phyloP scores from a whole-genome alignment of 768 basidiomycete species.

The Boletus subparvulus region DNA sequence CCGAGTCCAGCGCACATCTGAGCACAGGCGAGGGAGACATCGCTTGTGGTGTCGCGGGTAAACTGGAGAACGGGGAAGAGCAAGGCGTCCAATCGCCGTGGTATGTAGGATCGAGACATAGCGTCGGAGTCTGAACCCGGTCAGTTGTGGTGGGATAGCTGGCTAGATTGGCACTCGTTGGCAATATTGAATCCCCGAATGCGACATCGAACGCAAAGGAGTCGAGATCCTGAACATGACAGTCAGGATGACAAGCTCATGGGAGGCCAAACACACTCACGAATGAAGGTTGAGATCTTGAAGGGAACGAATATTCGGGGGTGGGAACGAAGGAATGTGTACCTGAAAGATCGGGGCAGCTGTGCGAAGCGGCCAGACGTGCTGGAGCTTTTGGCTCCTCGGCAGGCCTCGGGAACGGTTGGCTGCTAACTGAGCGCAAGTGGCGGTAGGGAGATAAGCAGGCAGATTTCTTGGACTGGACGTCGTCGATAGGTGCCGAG shows the following conservation, averaged over 20 bases:
- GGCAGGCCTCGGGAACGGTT: conserved; percentile 13
- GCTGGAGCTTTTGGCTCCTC: conserved; percentile 2
- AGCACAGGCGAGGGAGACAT: conserved; percentile 31
- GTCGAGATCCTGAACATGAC: conserved; percentile 26
- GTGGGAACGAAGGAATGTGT: conserved; percentile 36
- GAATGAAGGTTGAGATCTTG: conserved; percentile 47
- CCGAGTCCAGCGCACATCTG: conserved; percentile 23
- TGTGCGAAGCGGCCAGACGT: conserved; percentile 15
- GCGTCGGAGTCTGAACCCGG: conserved; percentile 30
- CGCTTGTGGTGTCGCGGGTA: conserved; percentile 43
- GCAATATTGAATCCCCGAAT: conserved; percentile 31
- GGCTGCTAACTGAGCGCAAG: conserved; percentile 26
- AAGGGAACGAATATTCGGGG: conserved; percentile 26
- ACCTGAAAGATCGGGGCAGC: conserved; percentile 33
- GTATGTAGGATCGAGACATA: conserved; percentile 45
- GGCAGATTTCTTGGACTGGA: conserved; percentile 33
- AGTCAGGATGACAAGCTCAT: conserved; percentile 4
- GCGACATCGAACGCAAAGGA: conserved; percentile 29
- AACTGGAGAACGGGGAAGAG: conserved; percentile 45
- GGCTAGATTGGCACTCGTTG: conserved; percentile 14
- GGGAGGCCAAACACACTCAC: conserved; percentile 38
- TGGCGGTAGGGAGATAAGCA: conserved; percentile 21
- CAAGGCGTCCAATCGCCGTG: conserved; percentile 40
- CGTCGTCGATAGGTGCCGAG: conserved; percentile 52
- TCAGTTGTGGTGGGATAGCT: conserved; percentile 23